Evolutionary conservation across 306 rosid genomes (phyloP).

Genomic region (Castanopsis chinensis): DNA sequence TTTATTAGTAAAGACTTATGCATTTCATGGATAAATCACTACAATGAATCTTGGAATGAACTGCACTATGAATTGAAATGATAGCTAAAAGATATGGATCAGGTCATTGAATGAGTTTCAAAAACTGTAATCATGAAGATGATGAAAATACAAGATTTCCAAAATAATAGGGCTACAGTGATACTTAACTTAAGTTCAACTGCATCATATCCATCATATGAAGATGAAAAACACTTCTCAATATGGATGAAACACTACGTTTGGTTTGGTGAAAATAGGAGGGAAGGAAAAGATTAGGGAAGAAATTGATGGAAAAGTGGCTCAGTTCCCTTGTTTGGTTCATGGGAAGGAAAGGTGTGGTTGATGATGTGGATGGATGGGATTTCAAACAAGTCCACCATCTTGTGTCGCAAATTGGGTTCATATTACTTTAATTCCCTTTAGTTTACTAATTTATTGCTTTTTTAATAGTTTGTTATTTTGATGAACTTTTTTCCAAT

Average conservation of each 20-base stretch:
- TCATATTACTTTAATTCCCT: too few species aligned
- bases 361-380: too few species aligned
- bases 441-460: too few species aligned
- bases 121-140: background rate
- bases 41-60: background rate
- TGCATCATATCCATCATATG: background rate
- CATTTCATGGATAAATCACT: background rate
- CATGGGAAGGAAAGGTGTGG: too few species aligned
- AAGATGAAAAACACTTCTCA: background rate
- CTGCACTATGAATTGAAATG: background rate
- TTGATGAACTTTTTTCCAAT: too few species aligned
- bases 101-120: background rate
- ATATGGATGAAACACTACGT: background rate
- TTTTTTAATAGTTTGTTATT: too few species aligned
- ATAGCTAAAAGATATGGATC: background rate
- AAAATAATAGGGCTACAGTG: background rate
- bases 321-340: too few species aligned
- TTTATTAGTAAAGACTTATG: background rate
- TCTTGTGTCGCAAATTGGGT: too few species aligned
- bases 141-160: background rate
- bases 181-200: background rate
- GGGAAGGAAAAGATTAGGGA: too few species aligned
- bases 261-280: too few species aligned
- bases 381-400: too few species aligned
- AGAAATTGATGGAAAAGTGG: too few species aligned